A percentile compares a stretch with the other conserved stretches of the same genome.
Conservation (phyloP, 345 rosid species). For the Eucalyptus lansdowneana region DNA sequence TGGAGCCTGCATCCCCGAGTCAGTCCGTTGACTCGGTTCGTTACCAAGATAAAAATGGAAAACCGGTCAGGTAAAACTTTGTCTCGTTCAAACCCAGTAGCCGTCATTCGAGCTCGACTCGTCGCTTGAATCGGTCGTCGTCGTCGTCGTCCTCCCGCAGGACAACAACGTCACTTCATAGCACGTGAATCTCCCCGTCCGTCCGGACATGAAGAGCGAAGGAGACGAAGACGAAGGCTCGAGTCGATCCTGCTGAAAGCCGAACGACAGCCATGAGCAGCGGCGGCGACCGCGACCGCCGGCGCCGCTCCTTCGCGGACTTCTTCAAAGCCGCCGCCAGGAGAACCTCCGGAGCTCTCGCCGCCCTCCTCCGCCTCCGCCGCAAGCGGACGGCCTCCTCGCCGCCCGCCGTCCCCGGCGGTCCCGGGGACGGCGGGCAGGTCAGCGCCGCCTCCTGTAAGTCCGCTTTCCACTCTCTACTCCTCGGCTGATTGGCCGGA, state of each 20-base stretch:
- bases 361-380: not conserved
- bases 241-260: not conserved
- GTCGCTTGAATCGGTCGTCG: not conserved
- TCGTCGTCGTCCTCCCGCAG: not conserved
- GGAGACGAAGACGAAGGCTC: not conserved
- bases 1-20: not conserved
- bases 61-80: not conserved
- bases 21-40: not conserved
- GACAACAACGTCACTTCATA: not conserved
- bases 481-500: not conserved
- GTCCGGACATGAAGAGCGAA: not conserved
- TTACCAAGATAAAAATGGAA: not conserved
- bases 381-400: conserved; percentile 6
- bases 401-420: not conserved
- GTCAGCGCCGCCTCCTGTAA: conserved; percentile 41
- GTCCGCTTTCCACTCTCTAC: not conserved
- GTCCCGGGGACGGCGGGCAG: not conserved
- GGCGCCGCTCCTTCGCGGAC: not conserved
- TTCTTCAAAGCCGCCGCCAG: conserved; percentile 13
- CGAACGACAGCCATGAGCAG: not conserved
- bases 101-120: not conserved
- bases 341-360: conserved; percentile 32
- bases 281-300: not conserved
- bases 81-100: not conserved
- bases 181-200: not conserved